A percentile compares a stretch with the other conserved stretches of the same genome.
Conservation (phyloP, 306 rosid species). For the Acacia crassicarpa region DNA sequence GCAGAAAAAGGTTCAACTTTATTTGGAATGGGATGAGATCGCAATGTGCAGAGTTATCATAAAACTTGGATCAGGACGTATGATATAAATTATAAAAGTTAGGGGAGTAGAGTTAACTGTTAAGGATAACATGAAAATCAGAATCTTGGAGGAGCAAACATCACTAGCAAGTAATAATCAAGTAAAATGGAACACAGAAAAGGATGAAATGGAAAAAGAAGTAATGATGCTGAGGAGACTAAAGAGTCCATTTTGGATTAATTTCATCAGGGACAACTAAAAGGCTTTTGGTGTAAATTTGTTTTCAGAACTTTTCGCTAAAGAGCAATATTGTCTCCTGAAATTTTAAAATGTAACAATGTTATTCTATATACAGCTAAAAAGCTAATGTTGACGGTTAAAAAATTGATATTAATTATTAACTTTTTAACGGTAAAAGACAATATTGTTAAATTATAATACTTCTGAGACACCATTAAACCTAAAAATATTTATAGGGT, state of each 20-base stretch:
- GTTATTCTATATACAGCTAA: no score
- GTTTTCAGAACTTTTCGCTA: fast-evolving
- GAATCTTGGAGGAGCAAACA: conserved; percentile 35
- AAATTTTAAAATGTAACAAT: no score
- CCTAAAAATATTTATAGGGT: no score
- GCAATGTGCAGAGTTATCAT: conserved; percentile 18
- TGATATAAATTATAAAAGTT: conserved; percentile 24
- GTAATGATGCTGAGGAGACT: neutral
- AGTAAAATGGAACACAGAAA: conserved; percentile 1
- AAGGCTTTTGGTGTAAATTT: neutral
- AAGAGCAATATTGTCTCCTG: no score
- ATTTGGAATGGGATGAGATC: conserved; percentile 34
- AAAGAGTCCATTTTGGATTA: neutral
- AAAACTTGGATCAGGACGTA: neutral
- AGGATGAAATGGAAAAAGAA: conserved; percentile 10
- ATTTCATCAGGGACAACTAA: neutral
- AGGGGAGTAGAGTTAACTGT: conserved; percentile 22
- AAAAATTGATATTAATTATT: no score
- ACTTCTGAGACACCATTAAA: no score
- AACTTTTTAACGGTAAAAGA: no score
- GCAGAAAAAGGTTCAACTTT: conserved; percentile 37
- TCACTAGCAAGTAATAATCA: conserved; percentile 19
- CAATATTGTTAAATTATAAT: no score
- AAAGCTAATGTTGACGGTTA: no score
- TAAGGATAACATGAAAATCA: conserved; percentile 23